Percentiles rank a stretch among this genome's conserved stretches.
Evolutionary conservation across 164 flowering plant species (phyloP).

Genomic region (Taxillus chinensis): DNA sequence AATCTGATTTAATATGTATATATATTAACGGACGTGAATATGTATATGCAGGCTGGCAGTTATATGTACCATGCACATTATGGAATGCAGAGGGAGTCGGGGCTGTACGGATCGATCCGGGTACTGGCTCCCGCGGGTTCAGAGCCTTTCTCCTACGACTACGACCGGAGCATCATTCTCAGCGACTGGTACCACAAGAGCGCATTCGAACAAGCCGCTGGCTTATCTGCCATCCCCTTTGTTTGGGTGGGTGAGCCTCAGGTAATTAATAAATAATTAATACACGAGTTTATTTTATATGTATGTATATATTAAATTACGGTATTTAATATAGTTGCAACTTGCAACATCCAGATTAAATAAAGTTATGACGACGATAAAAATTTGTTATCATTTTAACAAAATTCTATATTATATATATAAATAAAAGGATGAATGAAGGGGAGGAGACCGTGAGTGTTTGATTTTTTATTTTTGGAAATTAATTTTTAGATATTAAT

Average conservation of each 20-base stretch:
- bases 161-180: constrained; percentile 63
- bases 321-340: no score
- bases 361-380: no score
- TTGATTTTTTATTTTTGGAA: no score
- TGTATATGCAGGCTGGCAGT: constrained; percentile 64
- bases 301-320: no score
- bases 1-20: no score
- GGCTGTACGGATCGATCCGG: constrained; percentile 60
- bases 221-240: constrained; percentile 61
- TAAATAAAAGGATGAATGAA: no score
- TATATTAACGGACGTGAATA: not conserved
- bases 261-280: constrained; percentile 22
- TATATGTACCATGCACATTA: constrained; percentile 86
- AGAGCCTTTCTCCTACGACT: constrained; percentile 71
- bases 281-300: not conserved
- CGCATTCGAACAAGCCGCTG: constrained; percentile 54
- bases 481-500: not conserved
- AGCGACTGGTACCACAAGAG: constrained; percentile 82
- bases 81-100: constrained; percentile 87
- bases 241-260: constrained; percentile 85
- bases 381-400: no score
- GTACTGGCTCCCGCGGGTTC: constrained; percentile 49
- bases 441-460: no score
- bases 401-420: no score
- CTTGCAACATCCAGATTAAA: no score